Percentiles rank a stretch among this genome's conserved stretches.
These are phyloP conservation scores for Oenanthe sinensis DNA, from an alignment of 129 eudicot species.

Conservation along the genomic window DNA sequence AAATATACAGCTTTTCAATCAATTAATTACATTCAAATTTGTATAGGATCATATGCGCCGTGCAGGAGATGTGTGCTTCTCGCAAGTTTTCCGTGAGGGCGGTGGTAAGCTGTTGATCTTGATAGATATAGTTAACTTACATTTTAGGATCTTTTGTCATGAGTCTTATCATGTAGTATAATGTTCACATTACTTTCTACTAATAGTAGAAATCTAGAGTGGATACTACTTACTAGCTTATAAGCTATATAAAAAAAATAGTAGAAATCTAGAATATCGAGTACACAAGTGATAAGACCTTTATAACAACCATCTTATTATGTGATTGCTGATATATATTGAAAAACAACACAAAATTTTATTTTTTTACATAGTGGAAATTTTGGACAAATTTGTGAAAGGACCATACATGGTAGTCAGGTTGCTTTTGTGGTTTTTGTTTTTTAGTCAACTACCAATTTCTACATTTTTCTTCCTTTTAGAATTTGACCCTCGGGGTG, in stretches of 20 bases:
- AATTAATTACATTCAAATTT: slow-evolving; percentile 5
- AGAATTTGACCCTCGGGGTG: neutral
- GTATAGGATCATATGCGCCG: slow-evolving; percentile 95
- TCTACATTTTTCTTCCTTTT: neutral
- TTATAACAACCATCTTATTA: neutral
- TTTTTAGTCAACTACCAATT: neutral
- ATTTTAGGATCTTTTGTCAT: neutral
- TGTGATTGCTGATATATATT: neutral
- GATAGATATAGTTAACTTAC: neutral
- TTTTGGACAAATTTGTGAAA: neutral
- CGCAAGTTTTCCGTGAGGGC: slow-evolving; percentile 84
- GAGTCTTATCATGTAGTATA: neutral
- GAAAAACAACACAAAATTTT: neutral
- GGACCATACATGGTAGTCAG: neutral
- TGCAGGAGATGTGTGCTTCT: slow-evolving; percentile 93
- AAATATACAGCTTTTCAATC: neutral
- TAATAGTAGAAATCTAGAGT: neutral
- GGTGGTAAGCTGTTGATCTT: slow-evolving; percentile 43
- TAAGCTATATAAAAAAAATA: neutral
- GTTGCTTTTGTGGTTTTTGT: neutral
- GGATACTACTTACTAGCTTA: too few relatives aligned
- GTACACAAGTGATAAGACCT: neutral
- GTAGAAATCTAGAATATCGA: neutral
- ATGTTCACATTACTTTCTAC: neutral
- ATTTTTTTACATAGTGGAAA: neutral